phyloP scores from a whole-genome alignment of 805 yeast genomes.

The Aciculoconidium aculeatum region DNA sequence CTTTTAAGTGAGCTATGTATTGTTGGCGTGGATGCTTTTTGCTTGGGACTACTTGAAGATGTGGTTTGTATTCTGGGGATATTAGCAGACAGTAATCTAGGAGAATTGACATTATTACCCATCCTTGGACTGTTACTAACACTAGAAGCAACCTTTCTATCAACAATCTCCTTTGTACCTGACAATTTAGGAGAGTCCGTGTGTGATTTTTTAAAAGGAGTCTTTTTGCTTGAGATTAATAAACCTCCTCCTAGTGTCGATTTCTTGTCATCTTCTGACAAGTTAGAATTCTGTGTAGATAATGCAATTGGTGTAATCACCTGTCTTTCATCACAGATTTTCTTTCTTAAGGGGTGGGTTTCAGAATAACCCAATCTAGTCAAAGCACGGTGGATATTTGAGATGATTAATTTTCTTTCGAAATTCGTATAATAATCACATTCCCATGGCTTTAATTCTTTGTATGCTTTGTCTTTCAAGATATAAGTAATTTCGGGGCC shows the following conservation, averaged over 20 bases:
- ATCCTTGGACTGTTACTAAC: conserved; percentile 3
- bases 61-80: conserved; percentile 12
- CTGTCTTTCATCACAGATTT: conserved; percentile 13
- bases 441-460: conserved; percentile 34
- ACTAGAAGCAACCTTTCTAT: conserved; percentile 2
- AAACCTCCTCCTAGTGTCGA: conserved; percentile 6
- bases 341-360: conserved; percentile 37
- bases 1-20: conserved; percentile 4
- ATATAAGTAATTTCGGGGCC: conserved; percentile 12
- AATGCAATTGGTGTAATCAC: no score
- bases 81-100: no score
- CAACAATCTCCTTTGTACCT: conserved; percentile 2
- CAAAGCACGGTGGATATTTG: conserved; percentile 33
- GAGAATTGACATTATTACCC: no score
- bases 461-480: conserved; percentile 36
- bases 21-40: not conserved
- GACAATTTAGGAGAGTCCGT: conserved; percentile 17
- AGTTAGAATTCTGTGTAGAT: no score
- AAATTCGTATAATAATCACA: conserved; percentile 26
- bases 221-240: conserved; percentile 3
- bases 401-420: conserved; percentile 27
- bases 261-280: no score
- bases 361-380: conserved; percentile 38
- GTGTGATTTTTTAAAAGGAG: conserved; percentile 12
- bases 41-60: no score